phyloP scores from a whole-genome alignment of 2,329 filamentous ascomycete species.

The Neopestalotiopsis clavispora region DNA sequence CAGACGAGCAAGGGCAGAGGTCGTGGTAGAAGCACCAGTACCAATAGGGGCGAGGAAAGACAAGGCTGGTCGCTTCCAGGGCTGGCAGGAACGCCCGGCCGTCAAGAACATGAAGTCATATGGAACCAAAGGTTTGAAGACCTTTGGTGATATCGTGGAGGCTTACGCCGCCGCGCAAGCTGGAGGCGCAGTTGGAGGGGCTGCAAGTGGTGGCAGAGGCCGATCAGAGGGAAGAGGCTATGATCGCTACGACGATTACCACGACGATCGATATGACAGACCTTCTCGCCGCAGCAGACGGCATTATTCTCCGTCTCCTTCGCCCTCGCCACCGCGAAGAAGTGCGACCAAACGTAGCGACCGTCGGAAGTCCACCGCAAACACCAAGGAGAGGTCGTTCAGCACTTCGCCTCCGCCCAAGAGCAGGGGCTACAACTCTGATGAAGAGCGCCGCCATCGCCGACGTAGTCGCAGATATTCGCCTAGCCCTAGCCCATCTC shows the following conservation, averaged over 20 bases:
- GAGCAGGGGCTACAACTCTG: conserved; percentile 12
- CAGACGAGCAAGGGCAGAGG: neutral
- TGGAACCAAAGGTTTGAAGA: conserved; percentile 32
- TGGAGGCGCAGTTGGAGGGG: conserved; percentile 5
- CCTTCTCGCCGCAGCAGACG: conserved; percentile 14
- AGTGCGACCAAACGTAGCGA: conserved; percentile 10
- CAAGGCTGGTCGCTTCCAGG: conserved; percentile 24
- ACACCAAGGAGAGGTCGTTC: conserved; percentile 19
- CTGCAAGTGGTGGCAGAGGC: conserved; percentile 9
- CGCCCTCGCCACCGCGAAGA: conserved; percentile 19
- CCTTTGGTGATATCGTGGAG: conserved; percentile 33
- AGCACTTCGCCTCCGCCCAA: conserved; percentile 16
- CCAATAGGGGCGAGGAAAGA: conserved; percentile 36
- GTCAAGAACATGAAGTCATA: conserved; percentile 30
- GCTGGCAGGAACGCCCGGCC: conserved; percentile 26
- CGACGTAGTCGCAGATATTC: conserved; percentile 13
- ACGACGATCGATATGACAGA: conserved; percentile 15
- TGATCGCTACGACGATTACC: conserved; percentile 20
- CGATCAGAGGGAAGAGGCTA: conserved; percentile 27
- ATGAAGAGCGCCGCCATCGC: conserved; percentile 7
- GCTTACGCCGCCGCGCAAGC: conserved; percentile 33
- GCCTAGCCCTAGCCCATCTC: conserved; percentile 7
- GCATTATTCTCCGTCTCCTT: conserved; percentile 19
- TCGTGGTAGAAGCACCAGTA: conserved; percentile 29
- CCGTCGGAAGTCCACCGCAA: conserved; percentile 12